A percentile compares a stretch with the other conserved stretches of the same genome.
Evolutionary conservation across 2,329 filamentous ascomycete species (phyloP).

Genomic region (Onygena corvina): DNA sequence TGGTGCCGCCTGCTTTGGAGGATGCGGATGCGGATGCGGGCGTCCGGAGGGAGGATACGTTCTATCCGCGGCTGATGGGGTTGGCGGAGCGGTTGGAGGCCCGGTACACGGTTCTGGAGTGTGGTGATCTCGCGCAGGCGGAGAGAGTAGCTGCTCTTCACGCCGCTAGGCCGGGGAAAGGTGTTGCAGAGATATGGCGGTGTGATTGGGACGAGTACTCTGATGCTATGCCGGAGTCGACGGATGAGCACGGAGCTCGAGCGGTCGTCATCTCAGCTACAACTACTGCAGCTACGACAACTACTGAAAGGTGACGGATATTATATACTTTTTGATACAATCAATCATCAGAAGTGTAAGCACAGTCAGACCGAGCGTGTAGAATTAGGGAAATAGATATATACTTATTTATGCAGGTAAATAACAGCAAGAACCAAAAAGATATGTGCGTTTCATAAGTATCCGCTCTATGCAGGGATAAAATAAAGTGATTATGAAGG

Average conservation of each 20-base stretch:
- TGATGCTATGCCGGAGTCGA: not conserved
- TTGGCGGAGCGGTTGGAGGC: slow-evolving; percentile 19
- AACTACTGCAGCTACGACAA: no score
- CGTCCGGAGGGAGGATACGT: slow-evolving; percentile 24
- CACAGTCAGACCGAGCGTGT: no score
- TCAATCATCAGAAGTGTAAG: no score
- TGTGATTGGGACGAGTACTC: slow-evolving; percentile 10
- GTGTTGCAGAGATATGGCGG: slow-evolving; percentile 15
- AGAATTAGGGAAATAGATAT: no score
- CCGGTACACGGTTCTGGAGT: slow-evolving; percentile 27
- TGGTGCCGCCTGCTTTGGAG: slow-evolving; percentile 47
- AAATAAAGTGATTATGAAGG: no score
- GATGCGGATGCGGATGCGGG: not conserved
- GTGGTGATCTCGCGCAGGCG: slow-evolving; percentile 27
- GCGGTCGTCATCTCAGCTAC: slow-evolving; percentile 16
- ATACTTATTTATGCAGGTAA: not conserved
- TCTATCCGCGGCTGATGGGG: slow-evolving; percentile 26
- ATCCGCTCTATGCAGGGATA: not conserved
- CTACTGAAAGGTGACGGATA: no score
- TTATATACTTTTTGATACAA: no score
- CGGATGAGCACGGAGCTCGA: slow-evolving; percentile 7
- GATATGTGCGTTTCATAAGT: not conserved
- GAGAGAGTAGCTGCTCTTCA: slow-evolving; percentile 19
- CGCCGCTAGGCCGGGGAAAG: not conserved
- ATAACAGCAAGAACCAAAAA: not conserved